These are phyloP conservation scores for Tylopilus sp. DNA, from an alignment of 1,284 basidiomycete species.

Conservation along the genomic window DNA sequence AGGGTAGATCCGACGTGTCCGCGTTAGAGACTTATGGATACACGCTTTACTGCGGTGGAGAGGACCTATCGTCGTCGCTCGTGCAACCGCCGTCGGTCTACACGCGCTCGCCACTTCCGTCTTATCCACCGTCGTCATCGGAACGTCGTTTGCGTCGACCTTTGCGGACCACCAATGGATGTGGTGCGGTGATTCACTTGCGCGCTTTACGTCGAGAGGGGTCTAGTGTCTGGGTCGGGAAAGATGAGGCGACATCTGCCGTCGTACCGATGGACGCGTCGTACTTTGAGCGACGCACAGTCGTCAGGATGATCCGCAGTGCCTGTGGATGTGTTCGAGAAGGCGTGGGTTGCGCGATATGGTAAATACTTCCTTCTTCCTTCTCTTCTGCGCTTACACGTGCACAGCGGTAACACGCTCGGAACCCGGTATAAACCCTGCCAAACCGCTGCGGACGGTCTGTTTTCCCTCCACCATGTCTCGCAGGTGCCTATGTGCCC, in stretches of 20 bases:
- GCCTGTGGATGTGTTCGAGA: slow-evolving; percentile 62
- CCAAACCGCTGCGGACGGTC: slow-evolving; percentile 49
- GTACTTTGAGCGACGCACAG: slow-evolving; percentile 50
- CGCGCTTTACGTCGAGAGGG: slow-evolving; percentile 48
- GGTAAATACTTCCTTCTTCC: slow-evolving; percentile 38
- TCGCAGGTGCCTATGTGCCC: slow-evolving; percentile 36
- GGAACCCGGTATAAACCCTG: slow-evolving; percentile 61
- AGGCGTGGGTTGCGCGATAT: slow-evolving; percentile 60
- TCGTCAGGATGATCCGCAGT: slow-evolving; percentile 48
- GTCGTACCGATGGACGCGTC: slow-evolving; percentile 49
- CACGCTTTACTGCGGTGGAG: slow-evolving; percentile 52
- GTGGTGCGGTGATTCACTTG: slow-evolving; percentile 56
- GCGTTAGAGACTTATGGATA: slow-evolving; percentile 32
- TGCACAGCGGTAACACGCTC: slow-evolving; percentile 54
- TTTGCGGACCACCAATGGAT: slow-evolving; percentile 45
- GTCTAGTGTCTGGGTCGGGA: slow-evolving; percentile 55
- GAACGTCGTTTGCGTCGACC: slow-evolving; percentile 16
- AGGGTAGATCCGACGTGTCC: slow-evolving; percentile 12
- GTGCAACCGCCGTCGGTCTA: slow-evolving; percentile 20
- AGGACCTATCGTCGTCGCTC: slow-evolving; percentile 14
- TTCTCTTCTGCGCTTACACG: slow-evolving; percentile 6
- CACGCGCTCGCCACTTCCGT: slow-evolving; percentile 38
- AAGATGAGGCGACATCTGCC: slow-evolving; percentile 43
- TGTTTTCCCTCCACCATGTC: slow-evolving; percentile 35
- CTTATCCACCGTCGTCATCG: slow-evolving; percentile 32